Evolutionary conservation across 2,329 filamentous ascomycete species (phyloP).

Genomic region (Diaporthe amygdali): DNA sequence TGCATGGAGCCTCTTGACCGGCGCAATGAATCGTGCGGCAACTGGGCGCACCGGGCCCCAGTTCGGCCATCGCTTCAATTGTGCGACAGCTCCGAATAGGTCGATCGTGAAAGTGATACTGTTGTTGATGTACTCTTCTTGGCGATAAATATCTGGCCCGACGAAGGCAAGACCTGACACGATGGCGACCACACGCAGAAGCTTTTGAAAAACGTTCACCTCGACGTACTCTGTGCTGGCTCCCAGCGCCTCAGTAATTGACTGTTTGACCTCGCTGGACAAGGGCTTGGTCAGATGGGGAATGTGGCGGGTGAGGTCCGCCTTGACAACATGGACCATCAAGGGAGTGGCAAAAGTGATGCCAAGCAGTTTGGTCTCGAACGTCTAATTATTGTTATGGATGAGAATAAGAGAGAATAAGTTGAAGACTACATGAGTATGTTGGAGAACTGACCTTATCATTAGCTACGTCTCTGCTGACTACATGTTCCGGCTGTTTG

Average conservation of each 20-base stretch:
- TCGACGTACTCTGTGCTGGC: constrained; percentile 44
- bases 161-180: constrained; percentile 53
- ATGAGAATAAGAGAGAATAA: too few species aligned
- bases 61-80: constrained; percentile 27
- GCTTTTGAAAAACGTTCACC: constrained; percentile 42
- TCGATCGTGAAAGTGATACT: constrained; percentile 55
- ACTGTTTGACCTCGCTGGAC: constrained; percentile 40
- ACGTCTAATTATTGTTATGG: background rate
- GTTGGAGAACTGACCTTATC: background rate
- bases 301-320: background rate
- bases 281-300: background rate
- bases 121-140: constrained; percentile 49
- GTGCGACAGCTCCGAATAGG: constrained; percentile 41
- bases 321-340: constrained; percentile 6
- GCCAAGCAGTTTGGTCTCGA: background rate
- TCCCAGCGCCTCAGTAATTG: constrained; percentile 39
- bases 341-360: background rate
- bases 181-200: constrained; percentile 51
- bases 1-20: background rate
- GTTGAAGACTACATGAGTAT: too few species aligned
- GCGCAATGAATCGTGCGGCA: background rate
- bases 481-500: background rate
- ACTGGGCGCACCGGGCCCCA: background rate
- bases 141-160: constrained; percentile 49
- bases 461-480: background rate